Evolutionary conservation across 2,329 filamentous ascomycete genomes (phyloP), one percentile per base, ranked within the genome.

Genomic region (Akanthomyces muscarius): DNA sequence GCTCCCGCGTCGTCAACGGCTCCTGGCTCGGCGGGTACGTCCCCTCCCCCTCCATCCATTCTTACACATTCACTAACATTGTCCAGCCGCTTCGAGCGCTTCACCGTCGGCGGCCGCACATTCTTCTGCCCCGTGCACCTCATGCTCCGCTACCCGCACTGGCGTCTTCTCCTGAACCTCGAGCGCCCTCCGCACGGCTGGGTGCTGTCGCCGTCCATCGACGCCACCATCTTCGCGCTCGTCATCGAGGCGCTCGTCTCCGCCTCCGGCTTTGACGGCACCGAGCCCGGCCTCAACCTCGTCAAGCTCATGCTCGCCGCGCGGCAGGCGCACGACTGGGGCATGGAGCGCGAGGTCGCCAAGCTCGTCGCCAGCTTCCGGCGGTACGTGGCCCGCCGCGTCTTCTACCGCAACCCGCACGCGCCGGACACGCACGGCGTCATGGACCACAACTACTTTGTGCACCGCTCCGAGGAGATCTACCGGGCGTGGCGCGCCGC

Each of bases 361-460:
- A 71, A 68, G 21, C 58, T 72, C 8, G 60, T 55, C 13, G 25
- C 41, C 38, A 66, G 67, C 10, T 53, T 66, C 16, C 28, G 64
- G 16, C 68, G 67, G 13, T 72, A 73, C 56, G 65, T 73, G 16
- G 53, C 60, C 8, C 56, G 65, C 0, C 66, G 66, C n/a, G 61
- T 72, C 63, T 66, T 69, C 33, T 58, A 66, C 25, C 64, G 64
- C 54, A 68, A 71, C 47, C 70, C 70, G 21, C 56, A 77, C 36
- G 69, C 70, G 42, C 70, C 75, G 0, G 76, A 73, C 1, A 66
- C 74, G 41, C 71, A 72, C 47, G 62, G 23, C 36, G 25, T 36
- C 10, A 63, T 68, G 23, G 60, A 64, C 16, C 7, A 59, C 1
- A 44, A 45, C 10, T 67, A 72, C 51, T 68, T 65, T 44, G 21